These are phyloP conservation scores for Baeospora myosura DNA, from an alignment of 1,284 basidiomycete genomes.

Conservation along the genomic window DNA sequence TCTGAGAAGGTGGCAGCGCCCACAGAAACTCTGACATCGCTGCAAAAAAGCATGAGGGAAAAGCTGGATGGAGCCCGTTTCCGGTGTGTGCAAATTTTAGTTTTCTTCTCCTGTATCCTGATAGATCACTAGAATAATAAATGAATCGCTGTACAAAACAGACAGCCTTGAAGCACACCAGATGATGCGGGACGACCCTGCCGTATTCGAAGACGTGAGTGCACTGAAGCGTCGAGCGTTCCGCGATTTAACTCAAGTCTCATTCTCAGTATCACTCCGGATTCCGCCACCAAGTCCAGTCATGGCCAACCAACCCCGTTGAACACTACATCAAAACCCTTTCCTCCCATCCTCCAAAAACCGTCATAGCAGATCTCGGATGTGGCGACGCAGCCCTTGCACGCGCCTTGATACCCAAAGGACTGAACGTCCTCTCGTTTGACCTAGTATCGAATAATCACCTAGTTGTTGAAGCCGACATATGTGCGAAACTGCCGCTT, in stretches of 20 bases:
- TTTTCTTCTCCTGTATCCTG: conserved; percentile 6
- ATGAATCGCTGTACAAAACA: conserved; percentile 83
- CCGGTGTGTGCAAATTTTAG: conserved; percentile 34
- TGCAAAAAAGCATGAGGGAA: conserved; percentile 72
- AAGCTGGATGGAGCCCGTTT: conserved; percentile 81
- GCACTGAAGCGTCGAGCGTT: conserved; percentile 18
- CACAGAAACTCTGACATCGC: conserved; percentile 42
- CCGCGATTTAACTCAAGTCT: conserved; percentile 1
- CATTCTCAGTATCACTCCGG: conserved; percentile 76
- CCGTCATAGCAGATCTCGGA: conserved; percentile 87
- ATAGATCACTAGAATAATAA: conserved; percentile 60
- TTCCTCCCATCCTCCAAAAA: conserved; percentile 52
- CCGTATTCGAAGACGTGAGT: conserved; percentile 67
- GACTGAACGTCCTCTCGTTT: conserved; percentile 69
- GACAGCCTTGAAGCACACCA: conserved; percentile 65
- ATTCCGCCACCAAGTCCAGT: conserved; percentile 82
- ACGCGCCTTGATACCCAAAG: conserved; percentile 59
- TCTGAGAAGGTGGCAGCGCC: neutral
- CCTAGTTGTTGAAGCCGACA: conserved; percentile 77
- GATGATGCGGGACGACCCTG: conserved; percentile 78
- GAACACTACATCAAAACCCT: conserved; percentile 63
- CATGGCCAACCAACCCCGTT: conserved; percentile 89
- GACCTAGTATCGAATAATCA: conserved; percentile 71
- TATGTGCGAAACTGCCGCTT: conserved; percentile 65
- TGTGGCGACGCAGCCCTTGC: conserved; percentile 94